Conservation (phyloP, 192 early-diverging fungal species). For the Cetraspora pellucida region DNA sequence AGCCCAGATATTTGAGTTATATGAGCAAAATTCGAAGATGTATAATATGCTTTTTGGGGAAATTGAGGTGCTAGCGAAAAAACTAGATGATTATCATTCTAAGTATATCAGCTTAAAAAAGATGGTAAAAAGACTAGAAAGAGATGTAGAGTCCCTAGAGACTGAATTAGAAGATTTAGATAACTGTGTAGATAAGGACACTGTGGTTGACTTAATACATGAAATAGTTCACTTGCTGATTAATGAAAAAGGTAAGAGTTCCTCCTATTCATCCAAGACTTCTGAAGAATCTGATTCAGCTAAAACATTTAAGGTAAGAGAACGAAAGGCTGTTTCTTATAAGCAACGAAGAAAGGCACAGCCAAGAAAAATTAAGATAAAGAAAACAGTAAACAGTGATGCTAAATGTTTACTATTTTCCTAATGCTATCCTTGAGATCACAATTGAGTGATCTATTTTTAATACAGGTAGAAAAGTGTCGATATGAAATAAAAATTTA, state of each 20-base stretch:
- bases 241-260: slow-evolving; percentile 9
- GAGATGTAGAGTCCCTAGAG: slow-evolving; percentile 16
- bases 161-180: slow-evolving; percentile 12
- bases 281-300: slow-evolving; percentile 5
- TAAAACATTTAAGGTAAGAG: slow-evolving; percentile 1
- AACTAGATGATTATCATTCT: slow-evolving; percentile 1
- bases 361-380: not conserved
- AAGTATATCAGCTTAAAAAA: slow-evolving; percentile 4
- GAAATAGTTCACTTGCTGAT: slow-evolving; percentile 7
- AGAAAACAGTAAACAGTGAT: too few species aligned
- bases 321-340: not conserved
- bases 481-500: too few species aligned
- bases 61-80: not conserved
- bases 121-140: slow-evolving; percentile 5
- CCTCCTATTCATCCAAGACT: not conserved
- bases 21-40: not conserved
- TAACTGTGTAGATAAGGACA: not conserved
- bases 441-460: too few species aligned
- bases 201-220: slow-evolving; percentile 16
- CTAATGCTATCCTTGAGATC: too few species aligned
- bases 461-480: too few species aligned
- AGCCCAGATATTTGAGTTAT: not conserved
- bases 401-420: too few species aligned
- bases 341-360: slow-evolving; percentile 10
- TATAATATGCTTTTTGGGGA: not conserved